Evolutionary conservation across 2,329 filamentous ascomycete genomes (phyloP).

Genomic region (Hortaea sp.): DNA sequence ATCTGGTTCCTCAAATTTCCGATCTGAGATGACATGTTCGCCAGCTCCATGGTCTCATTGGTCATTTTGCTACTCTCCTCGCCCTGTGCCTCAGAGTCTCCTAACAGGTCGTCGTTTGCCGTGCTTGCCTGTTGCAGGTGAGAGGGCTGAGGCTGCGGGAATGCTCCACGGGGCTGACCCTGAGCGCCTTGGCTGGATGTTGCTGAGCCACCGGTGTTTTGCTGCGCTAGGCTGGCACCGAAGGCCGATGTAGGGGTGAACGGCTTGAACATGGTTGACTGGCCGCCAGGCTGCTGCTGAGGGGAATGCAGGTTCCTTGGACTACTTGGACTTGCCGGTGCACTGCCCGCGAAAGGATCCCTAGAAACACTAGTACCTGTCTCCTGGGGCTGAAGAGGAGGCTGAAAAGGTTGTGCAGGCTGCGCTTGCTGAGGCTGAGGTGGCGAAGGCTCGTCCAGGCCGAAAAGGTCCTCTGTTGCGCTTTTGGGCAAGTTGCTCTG

Average conservation of each 20-base stretch:
- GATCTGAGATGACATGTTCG: conserved; percentile 93
- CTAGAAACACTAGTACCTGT: conserved; percentile 58
- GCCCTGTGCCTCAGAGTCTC: conserved; percentile 62
- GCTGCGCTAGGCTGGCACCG: conserved; percentile 68
- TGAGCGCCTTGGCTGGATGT: conserved; percentile 16
- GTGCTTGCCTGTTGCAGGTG: conserved; percentile 30
- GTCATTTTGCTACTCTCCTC: conserved; percentile 82
- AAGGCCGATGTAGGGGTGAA: conserved; percentile 91
- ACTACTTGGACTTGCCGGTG: conserved; percentile 44
- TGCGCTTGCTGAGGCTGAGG: conserved; percentile 34
- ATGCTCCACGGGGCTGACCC: conserved; percentile 12
- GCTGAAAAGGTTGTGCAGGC: conserved; percentile 10
- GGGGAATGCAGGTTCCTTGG: conserved; percentile 20
- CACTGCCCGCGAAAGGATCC: conserved; percentile 54
- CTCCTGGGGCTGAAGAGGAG: conserved; percentile 52
- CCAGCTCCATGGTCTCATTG: conserved; percentile 81
- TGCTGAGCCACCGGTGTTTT: conserved; percentile 58
- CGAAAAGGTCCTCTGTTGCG: conserved; percentile 87
- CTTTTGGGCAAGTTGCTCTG: conserved; percentile 54
- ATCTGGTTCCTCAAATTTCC: conserved; percentile 85
- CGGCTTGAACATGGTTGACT: conserved; percentile 59
- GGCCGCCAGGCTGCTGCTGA: conserved; percentile 13
- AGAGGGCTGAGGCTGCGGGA: conserved; percentile 10
- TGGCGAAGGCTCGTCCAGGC: conserved; percentile 64
- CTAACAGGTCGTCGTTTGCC: conserved; percentile 73